Evolutionary conservation across 2,329 filamentous ascomycete species (phyloP), one percentile per base, ranked within the genome.

Genomic region (Aspergillus eucalypticola): DNA sequence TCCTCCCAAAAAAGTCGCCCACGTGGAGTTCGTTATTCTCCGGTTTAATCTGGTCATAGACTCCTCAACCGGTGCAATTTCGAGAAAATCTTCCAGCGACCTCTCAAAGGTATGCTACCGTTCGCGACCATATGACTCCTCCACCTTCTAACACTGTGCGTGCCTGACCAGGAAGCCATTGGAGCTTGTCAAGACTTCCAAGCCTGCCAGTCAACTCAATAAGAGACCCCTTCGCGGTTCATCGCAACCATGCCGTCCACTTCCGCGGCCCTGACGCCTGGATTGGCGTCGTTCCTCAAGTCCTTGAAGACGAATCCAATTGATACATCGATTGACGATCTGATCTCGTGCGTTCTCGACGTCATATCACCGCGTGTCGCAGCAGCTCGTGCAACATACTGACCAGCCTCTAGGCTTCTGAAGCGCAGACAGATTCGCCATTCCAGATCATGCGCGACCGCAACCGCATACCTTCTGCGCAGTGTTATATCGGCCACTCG

Each of bases 381-480:
- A 35, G 55, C 54, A 52, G 38, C n/a, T 21, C 23, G 53, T 21
- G 21, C 25, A 55, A 50, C 42, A 54, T 59, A 58, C 68, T 68
- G 58, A 69, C 60, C 60, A 58, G 50, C 32, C 15, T 46, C 25
- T 68, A 95, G 91, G 55, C 87, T 97, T 19, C 85, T 99, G 66
- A 97, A 96, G 78, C 85, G 93, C 74, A 85, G 93, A 69, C 94
- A 98, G 74, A 96, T 99, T 71, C 87, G 86, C 63, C 91, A 91
- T 66, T 91, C 93, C 50, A 88, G 95, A 75, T 87, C 90, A 75
- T 97, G 93, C 78, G 95, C 95, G 59, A 87, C 95, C 60, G 93
- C 93, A 62, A 98, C 94, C 2, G 91, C 93, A 21, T 90, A 96
- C 69, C 87, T 98, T 27, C 87, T 99, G 46, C 86, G 92, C 54